Percentiles rank a stretch among this genome's conserved stretches.
Conservation (phyloP, 2,329 filamentous ascomycete species). For the Phyllosticta capitalensis region DNA sequence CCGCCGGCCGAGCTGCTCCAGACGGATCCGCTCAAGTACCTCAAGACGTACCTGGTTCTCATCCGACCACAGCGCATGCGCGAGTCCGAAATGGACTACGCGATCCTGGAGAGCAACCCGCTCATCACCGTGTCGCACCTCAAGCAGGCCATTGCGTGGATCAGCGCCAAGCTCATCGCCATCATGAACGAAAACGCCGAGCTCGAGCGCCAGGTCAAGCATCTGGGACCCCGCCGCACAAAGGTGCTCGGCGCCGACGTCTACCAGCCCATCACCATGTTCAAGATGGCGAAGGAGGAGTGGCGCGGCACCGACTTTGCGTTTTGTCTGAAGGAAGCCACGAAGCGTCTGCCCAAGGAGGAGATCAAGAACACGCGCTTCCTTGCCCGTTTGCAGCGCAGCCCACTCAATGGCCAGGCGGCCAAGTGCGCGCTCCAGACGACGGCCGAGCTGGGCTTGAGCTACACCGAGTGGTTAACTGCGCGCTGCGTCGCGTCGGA, state of each 20-base stretch:
- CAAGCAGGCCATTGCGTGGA: not conserved
- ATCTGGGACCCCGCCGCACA: constrained; percentile 2
- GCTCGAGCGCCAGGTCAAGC: constrained; percentile 1
- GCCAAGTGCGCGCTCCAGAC: not conserved
- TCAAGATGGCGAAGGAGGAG: not conserved
- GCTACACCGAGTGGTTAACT: not conserved
- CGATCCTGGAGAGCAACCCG: not conserved
- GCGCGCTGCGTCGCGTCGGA: not conserved
- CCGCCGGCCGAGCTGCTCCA: not conserved
- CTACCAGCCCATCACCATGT: not conserved
- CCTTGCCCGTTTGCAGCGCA: not conserved
- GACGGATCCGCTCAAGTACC: not conserved
- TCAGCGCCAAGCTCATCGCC: not conserved
- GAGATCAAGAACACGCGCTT: constrained; percentile 2
- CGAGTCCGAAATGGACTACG: not conserved
- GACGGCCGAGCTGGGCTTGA: not conserved
- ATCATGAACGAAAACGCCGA: constrained; percentile 5
- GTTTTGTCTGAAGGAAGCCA: constrained; percentile 5
- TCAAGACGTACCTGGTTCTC: constrained; percentile 3
- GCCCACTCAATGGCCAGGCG: not conserved
- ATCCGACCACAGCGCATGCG: not conserved
- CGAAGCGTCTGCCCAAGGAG: constrained; percentile 3
- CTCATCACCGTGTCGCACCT: not conserved
- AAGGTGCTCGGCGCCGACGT: not conserved
- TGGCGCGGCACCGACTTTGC: constrained; percentile 1